These are phyloP conservation scores for Trichoderma gracile DNA, from an alignment of 2,329 filamentous ascomycete genomes.

Conservation along the genomic window DNA sequence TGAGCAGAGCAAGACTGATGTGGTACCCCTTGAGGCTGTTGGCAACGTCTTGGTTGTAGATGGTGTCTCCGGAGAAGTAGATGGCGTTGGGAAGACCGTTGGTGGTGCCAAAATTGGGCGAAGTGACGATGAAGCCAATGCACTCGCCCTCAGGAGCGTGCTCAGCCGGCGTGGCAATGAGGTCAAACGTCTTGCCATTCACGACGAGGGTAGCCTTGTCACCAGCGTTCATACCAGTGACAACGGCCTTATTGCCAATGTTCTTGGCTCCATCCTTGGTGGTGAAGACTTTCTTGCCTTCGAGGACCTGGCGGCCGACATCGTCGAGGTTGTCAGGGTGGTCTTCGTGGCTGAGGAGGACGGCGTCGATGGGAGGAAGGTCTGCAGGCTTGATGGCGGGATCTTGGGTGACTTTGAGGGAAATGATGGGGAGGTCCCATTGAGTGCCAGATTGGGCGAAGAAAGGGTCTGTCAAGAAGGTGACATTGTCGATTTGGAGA, in stretches of 20 bases:
- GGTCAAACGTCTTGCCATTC: constrained; percentile 39
- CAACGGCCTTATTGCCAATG: constrained; percentile 45
- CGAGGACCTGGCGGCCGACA: constrained; percentile 46
- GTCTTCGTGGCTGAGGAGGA: constrained; percentile 53
- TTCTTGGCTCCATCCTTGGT: constrained; percentile 48
- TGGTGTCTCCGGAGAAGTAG: constrained; percentile 52
- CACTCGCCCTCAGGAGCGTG: constrained; percentile 48
- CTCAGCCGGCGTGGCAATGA: constrained; percentile 47
- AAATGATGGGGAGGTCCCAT: constrained; percentile 34
- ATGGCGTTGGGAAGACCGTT: constrained; percentile 47
- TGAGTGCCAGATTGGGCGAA: constrained; percentile 44
- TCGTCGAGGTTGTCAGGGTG: constrained; percentile 53
- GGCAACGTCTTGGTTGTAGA: constrained; percentile 46
- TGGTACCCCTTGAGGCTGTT: constrained; percentile 41
- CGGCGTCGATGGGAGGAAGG: constrained; percentile 49
- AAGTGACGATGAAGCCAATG: constrained; percentile 47
- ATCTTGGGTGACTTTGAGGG: constrained; percentile 37
- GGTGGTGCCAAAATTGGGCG: constrained; percentile 40
- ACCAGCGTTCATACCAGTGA: constrained; percentile 44
- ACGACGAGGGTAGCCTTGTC: constrained; percentile 36
- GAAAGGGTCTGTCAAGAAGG: constrained; percentile 49
- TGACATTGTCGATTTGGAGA: constrained; percentile 45
- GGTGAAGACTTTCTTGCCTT: constrained; percentile 49
- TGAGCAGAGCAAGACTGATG: constrained; percentile 43
- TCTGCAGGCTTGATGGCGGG: constrained; percentile 42